These are phyloP conservation scores for Nakazawaea ishiwadae DNA, from an alignment of 805 yeast genomes.

Conservation along the genomic window DNA sequence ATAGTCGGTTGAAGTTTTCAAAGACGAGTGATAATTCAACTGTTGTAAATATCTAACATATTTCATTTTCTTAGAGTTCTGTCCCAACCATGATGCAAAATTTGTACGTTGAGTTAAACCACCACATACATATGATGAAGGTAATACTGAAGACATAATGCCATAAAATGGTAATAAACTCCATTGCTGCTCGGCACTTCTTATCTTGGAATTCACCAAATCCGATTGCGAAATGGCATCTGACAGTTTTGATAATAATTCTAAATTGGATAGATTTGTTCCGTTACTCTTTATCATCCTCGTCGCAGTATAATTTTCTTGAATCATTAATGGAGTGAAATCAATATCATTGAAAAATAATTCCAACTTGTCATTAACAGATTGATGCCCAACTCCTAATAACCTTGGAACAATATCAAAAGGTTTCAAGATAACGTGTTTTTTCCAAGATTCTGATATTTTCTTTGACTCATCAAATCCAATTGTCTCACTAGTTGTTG, in stretches of 20 bases:
- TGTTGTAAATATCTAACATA: slow-evolving; percentile 78
- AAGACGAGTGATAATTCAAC: slow-evolving; percentile 79
- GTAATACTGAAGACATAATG: slow-evolving; percentile 76
- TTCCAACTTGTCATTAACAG: slow-evolving; percentile 78
- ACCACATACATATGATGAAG: slow-evolving; percentile 73
- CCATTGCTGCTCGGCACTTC: slow-evolving; percentile 94
- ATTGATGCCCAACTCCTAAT: slow-evolving; percentile 56
- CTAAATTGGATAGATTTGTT: slow-evolving; percentile 47
- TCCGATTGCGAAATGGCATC: slow-evolving; percentile 85
- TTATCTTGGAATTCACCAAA: slow-evolving; percentile 71
- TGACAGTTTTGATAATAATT: slow-evolving; percentile 72
- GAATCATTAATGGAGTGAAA: slow-evolving; percentile 92
- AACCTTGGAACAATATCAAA: slow-evolving; percentile 80
- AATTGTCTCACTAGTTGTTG: slow-evolving; percentile 64
- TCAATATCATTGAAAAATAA: slow-evolving; percentile 92
- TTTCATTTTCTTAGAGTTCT: slow-evolving; percentile 80
- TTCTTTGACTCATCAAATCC: slow-evolving; percentile 58
- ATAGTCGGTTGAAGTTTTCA: slow-evolving; percentile 73
- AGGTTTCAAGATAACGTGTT: slow-evolving; percentile 85
- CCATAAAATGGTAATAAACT: slow-evolving; percentile 89
- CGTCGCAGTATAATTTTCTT: slow-evolving; percentile 81
- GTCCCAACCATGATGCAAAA: slow-evolving; percentile 87
- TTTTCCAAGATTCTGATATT: slow-evolving; percentile 73
- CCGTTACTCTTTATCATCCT: slow-evolving; percentile 42
- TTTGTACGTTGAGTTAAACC: slow-evolving; percentile 61